Base-by-base conservation (phyloP, 768 basidiomycete species). In the Pleurotus platypus region DNA sequence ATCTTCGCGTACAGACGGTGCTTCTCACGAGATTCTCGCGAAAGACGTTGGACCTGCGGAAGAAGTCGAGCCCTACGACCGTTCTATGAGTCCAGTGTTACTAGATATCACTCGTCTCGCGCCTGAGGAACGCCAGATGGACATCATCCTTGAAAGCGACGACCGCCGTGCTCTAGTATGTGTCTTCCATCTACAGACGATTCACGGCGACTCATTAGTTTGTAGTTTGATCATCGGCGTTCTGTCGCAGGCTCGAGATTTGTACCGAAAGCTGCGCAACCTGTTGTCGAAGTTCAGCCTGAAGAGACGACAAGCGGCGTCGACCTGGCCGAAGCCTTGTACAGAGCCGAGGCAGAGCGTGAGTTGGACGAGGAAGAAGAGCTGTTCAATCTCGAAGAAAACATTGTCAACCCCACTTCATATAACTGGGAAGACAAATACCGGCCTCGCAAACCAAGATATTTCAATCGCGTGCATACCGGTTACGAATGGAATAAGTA, bases 401-500 rank as follows among this genome's bases (percentile, higher is more conserved):
- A 89, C 58, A 87, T 97, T 50, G 76, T 77, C 15, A 85, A 92
- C 62, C 88, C 91, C 13, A 89, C 86, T 1, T 85, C 87, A 3
- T 98, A 98, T 71, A 92, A 92, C 64, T 98, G 96, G 97, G 94
- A 96, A 74, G 97, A 99, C 78, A 96, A 98, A 69, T 98, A 96
- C 66, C 80, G 97, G 39, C 96, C 97, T 27, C 82, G 97, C 37
- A 99, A 98, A 70, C 97, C 97, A 46, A 81, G 95, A 60, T 99
- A 98, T 77, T 98, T 98, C 77, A 99, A 99, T 68, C 87, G 97
- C 57, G 97, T 98, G 22, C 94, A 98, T 67, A 99, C 97, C 27
- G 97, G 97, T 24, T 99, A 96, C 68, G 97, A 99, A 70, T 99
- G 97, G 97, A 98, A 96, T 78, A 98, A 98, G 77, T 99, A 98